Evolutionary conservation across 2,329 filamentous ascomycete genomes (phyloP), one percentile per base, ranked within the genome.

Genomic region (Whalleya microplaca): DNA sequence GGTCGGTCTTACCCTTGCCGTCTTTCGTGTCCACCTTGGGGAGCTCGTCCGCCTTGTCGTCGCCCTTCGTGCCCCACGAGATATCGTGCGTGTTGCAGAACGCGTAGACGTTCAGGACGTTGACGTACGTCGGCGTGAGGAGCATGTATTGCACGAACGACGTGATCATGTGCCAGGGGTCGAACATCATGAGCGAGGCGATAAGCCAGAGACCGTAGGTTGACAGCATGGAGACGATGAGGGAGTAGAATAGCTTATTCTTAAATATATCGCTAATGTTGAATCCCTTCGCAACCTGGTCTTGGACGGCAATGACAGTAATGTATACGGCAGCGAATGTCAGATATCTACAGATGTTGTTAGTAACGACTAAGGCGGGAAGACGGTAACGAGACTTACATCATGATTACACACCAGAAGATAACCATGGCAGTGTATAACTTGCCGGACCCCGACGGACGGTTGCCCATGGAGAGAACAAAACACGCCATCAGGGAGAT

Each of bases 91-190:
- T 96, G 76, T 97, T 97, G 78, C 93, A 98, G 77, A 99, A 99
- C 59, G 94, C 94, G 76, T 98, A 99, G 55, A 99, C 95, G 80
- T 98, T 99, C 68, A 99, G 87, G 56, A 98, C 93, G 76, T 98
- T 99, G 79, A 96, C 96, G 77, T 96, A 99, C 0, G 93, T 96
- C 0, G 95, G 95, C 0, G 93, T 96, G 55, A 99, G 83, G 42
- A 98, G 85, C 66, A 98, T 87, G 74, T 99, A 99, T 83, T 98
- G 95, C 47, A 92, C 74, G 75, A 98, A 92, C 55, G 89, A 88
- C n/a, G 95, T 98, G 73, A 96, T 83, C 92, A 99, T 98, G 78
- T 99, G 95, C 94, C 95, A 99, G 3, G 95, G 95, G 73, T 99
- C 95, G 74, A 98, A 87, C 87, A 98, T 98, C 65, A 99, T 80